These are phyloP conservation scores for Scytalidium sp. DNA, from an alignment of 2,329 filamentous ascomycete species.

Conservation along the genomic window DNA sequence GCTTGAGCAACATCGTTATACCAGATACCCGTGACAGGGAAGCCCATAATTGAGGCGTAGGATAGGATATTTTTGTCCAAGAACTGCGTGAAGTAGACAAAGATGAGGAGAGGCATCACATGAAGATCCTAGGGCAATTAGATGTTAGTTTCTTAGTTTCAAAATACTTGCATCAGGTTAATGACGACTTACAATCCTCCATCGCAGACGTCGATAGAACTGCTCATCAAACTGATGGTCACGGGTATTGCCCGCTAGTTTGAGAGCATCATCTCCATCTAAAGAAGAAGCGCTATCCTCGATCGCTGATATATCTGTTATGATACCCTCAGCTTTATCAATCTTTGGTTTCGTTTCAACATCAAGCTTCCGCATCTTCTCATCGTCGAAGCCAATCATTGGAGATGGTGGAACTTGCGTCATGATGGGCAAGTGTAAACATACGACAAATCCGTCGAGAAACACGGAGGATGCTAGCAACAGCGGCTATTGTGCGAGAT, in stretches of 20 bases:
- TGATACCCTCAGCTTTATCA: neutral
- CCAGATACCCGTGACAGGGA: constrained; percentile 10
- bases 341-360: too few relatives aligned
- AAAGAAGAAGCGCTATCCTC: constrained; percentile 6
- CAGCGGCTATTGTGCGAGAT: too few relatives aligned
- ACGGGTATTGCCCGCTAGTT: constrained; percentile 9
- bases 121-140: constrained; percentile 11
- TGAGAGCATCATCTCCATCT: constrained; percentile 12
- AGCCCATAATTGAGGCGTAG: constrained; percentile 14
- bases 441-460: too few relatives aligned
- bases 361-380: too few relatives aligned
- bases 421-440: neutral
- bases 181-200: constrained; percentile 15
- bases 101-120: constrained; percentile 14
- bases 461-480: too few relatives aligned
- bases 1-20: constrained; percentile 15
- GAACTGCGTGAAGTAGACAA: constrained; percentile 14
- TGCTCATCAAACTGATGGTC: constrained; percentile 13
- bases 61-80: constrained; percentile 15
- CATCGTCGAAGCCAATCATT: neutral
- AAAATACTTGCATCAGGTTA: too few relatives aligned
- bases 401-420: neutral
- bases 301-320: neutral
- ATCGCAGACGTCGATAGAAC: constrained; percentile 9
- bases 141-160: constrained; percentile 6